These are phyloP conservation scores for Dalbergia cochinchinensis DNA, from an alignment of 306 rosid species.

Conservation along the genomic window DNA sequence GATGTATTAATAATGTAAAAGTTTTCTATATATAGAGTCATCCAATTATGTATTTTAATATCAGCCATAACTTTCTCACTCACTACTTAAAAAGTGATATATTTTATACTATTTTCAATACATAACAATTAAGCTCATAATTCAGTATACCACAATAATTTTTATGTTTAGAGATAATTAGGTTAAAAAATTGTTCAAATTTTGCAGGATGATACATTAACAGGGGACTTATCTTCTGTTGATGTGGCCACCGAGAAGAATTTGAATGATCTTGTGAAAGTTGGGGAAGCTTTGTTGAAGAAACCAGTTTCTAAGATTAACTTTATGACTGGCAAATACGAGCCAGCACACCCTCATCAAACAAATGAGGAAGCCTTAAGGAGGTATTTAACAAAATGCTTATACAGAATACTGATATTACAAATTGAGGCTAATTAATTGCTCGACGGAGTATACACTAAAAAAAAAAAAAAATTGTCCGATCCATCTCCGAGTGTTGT, in stretches of 20 bases:
- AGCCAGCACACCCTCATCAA: slow-evolving; percentile 12
- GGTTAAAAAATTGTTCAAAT: background rate
- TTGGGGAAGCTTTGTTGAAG: slow-evolving; percentile 60
- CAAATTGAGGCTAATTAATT: too few species aligned
- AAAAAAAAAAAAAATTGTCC: too few species aligned
- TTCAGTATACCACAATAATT: background rate
- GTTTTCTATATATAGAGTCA: too few species aligned
- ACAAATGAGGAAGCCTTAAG: slow-evolving; percentile 65
- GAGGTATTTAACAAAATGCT: slow-evolving; percentile 45
- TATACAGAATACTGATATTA: too few species aligned
- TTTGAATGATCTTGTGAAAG: slow-evolving; percentile 55
- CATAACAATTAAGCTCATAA: too few species aligned
- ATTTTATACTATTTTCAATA: too few species aligned
- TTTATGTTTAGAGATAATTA: background rate
- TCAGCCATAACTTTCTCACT: too few species aligned
- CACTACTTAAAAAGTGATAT: too few species aligned
- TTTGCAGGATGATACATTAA: slow-evolving; percentile 65
- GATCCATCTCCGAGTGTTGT: too few species aligned
- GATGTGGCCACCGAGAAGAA: slow-evolving; percentile 66
- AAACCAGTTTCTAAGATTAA: slow-evolving; percentile 68
- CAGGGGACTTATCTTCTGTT: slow-evolving; percentile 52
- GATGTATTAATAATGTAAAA: too few species aligned
- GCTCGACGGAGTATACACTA: too few species aligned
- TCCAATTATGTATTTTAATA: too few species aligned
- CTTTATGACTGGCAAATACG: slow-evolving; percentile 54